phyloP scores from a whole-genome alignment of 1,284 basidiomycete species.

The Agaricales sp. region DNA sequence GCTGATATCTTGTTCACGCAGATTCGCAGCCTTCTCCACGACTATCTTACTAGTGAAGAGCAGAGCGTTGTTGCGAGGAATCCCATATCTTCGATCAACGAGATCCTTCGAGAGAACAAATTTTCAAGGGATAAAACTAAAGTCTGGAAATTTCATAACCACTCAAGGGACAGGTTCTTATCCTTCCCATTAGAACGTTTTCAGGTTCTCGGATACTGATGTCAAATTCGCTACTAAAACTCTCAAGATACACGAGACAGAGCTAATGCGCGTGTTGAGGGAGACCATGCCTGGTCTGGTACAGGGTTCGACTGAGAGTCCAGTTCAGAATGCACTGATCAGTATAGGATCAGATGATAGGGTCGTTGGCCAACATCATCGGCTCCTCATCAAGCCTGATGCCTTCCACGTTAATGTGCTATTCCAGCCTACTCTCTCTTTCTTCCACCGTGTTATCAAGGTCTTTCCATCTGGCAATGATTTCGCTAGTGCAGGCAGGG shows the following conservation, averaged over 20 bases:
- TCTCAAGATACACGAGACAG: slow-evolving; percentile 76
- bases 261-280: slow-evolving; percentile 75
- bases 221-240: slow-evolving; percentile 56
- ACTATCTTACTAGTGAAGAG: slow-evolving; percentile 88
- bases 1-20: slow-evolving; percentile 22
- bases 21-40: slow-evolving; percentile 81
- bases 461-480: slow-evolving; percentile 70
- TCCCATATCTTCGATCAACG: slow-evolving; percentile 89
- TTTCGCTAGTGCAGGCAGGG: slow-evolving; percentile 60
- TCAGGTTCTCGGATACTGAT: slow-evolving; percentile 88
- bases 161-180: slow-evolving; percentile 6
- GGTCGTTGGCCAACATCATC: slow-evolving; percentile 68
- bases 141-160: slow-evolving; percentile 29
- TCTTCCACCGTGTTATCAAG: slow-evolving; percentile 66
- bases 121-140: slow-evolving; percentile 71
- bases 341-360: slow-evolving; percentile 62
- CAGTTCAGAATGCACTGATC: slow-evolving; percentile 50
- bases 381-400: slow-evolving; percentile 81
- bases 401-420: slow-evolving; percentile 93
- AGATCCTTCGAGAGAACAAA: slow-evolving; percentile 81
- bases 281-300: slow-evolving; percentile 93
- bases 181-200: slow-evolving; percentile 58
- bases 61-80: slow-evolving; percentile 71
- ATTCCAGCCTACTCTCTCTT: slow-evolving; percentile 88
- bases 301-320: slow-evolving; percentile 51